These are phyloP conservation scores for Pistacia atlantica DNA, from an alignment of 345 rosid genomes.

Conservation along the genomic window DNA sequence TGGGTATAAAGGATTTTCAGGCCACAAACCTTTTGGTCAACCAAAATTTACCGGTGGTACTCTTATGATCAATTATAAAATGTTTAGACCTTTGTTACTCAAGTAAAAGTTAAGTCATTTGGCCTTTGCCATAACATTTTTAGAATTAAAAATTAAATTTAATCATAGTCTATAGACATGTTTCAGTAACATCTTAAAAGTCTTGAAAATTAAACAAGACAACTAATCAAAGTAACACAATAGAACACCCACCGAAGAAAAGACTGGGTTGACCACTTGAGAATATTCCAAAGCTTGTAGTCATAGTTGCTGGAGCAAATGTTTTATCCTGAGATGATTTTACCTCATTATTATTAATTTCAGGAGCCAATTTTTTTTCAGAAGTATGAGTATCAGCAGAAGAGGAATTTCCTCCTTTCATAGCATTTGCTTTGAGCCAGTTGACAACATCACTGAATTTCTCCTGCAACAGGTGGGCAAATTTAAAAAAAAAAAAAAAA, in stretches of 20 bases:
- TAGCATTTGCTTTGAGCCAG: conserved; percentile 79
- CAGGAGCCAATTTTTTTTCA: conserved; percentile 48
- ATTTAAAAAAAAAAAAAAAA: not conserved
- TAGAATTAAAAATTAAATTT: not conserved
- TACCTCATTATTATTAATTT: conserved; percentile 41
- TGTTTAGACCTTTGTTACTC: conserved; percentile 6
- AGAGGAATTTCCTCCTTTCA: conserved; percentile 44
- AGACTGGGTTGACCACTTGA: conserved; percentile 39
- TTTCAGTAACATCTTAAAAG: conserved; percentile 9
- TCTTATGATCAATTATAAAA: not conserved
- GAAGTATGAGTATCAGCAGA: conserved; percentile 38
- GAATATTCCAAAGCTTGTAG: conserved; percentile 37
- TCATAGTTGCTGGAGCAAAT: conserved; percentile 26
- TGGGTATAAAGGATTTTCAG: not conserved
- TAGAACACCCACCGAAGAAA: conserved; percentile 44
- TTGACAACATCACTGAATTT: conserved; percentile 83
- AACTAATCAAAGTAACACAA: conserved; percentile 11
- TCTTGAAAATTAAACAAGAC: not conserved
- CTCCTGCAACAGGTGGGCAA: conserved; percentile 46
- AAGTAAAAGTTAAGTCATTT: not conserved
- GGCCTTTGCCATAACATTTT: not conserved
- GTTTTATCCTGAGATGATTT: conserved; percentile 40
- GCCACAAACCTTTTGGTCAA: not conserved
- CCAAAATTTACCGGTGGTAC: not conserved
- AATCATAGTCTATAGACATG: conserved; percentile 1